phyloP scores from a whole-genome alignment of 208 protist genomes.

The Herpetomonas tarakana region DNA sequence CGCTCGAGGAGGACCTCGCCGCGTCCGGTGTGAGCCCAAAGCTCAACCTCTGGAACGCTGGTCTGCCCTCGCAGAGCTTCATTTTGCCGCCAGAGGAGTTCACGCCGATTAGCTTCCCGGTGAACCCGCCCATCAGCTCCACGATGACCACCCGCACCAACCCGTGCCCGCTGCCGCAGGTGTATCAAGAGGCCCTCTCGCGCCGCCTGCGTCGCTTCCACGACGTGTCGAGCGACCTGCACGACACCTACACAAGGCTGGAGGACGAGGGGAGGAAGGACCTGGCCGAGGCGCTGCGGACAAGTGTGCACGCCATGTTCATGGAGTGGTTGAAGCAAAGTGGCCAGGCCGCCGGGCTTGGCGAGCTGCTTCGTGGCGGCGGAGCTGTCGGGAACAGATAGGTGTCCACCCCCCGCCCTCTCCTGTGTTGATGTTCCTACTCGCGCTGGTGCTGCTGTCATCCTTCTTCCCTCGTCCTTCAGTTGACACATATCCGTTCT shows the following conservation, averaged over 20 bases:
- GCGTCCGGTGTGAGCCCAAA: conserved; percentile 79
- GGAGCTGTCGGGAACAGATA: neutral
- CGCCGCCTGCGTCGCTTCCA: conserved; percentile 67
- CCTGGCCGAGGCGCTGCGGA: conserved; percentile 64
- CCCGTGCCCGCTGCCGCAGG: conserved; percentile 64
- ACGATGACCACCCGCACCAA: conserved; percentile 80
- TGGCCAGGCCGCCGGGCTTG: conserved; percentile 68
- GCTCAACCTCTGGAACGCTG: conserved; percentile 87
- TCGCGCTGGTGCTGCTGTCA: too few relatives aligned
- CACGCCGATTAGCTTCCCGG: conserved; percentile 69
- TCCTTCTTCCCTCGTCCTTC: too few relatives aligned
- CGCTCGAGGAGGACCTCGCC: conserved; percentile 80
- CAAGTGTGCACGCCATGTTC: conserved; percentile 75
- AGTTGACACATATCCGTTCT: too few relatives aligned
- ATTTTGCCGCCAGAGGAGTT: conserved; percentile 84
- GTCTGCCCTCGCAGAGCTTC: conserved; percentile 50
- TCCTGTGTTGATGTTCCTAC: too few relatives aligned
- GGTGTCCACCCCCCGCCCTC: neutral
- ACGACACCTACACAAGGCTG: conserved; percentile 52
- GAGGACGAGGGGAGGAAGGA: conserved; percentile 68
- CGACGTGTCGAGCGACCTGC: conserved; percentile 70
- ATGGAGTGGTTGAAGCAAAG: conserved; percentile 80
- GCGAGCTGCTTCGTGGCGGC: conserved; percentile 48
- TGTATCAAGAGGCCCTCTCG: conserved; percentile 66
- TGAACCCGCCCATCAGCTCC: conserved; percentile 44